Percentiles rank a stretch among this genome's conserved stretches.
These are phyloP conservation scores for Diaporthe destruens DNA, from an alignment of 2,329 filamentous ascomycete genomes.

Conservation along the genomic window DNA sequence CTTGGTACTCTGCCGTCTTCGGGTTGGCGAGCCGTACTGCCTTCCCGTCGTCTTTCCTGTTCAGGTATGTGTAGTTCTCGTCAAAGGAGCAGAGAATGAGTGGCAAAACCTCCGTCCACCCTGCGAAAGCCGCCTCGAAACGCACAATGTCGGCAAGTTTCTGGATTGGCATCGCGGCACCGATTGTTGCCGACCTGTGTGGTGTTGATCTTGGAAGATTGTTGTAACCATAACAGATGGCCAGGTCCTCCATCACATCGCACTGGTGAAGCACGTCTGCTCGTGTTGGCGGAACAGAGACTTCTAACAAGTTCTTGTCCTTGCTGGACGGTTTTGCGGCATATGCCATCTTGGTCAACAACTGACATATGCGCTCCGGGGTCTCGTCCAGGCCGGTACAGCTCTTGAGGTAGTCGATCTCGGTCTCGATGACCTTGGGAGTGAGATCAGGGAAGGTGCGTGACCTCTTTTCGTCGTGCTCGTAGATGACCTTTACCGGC, in stretches of 20 bases:
- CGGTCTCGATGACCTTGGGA: slow-evolving; percentile 82
- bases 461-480: slow-evolving; percentile 83
- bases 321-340: slow-evolving; percentile 80
- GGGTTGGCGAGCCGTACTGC: slow-evolving; percentile 91
- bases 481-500: slow-evolving; percentile 90
- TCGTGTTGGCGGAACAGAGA: slow-evolving; percentile 87
- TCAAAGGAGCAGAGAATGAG: slow-evolving; percentile 97
- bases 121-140: slow-evolving; percentile 89
- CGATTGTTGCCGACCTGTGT: slow-evolving; percentile 87
- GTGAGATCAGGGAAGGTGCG: slow-evolving; percentile 84
- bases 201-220: slow-evolving; percentile 89
- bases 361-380: slow-evolving; percentile 79
- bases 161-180: slow-evolving; percentile 89
- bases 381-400: slow-evolving; percentile 87
- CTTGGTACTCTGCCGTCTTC: slow-evolving; percentile 93
- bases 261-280: slow-evolving; percentile 97
- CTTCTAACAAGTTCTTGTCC: slow-evolving; percentile 79
- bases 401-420: slow-evolving; percentile 93
- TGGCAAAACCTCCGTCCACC: slow-evolving; percentile 96
- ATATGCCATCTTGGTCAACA: slow-evolving; percentile 91
- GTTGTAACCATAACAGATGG: slow-evolving; percentile 98
- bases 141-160: slow-evolving; percentile 94
- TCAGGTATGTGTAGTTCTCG: slow-evolving; percentile 97
- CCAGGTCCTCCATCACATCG: slow-evolving; percentile 98
- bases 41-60: slow-evolving; percentile 86